phyloP scores from a whole-genome alignment of 129 eudicot genomes.

The Glebionis coronaria region DNA sequence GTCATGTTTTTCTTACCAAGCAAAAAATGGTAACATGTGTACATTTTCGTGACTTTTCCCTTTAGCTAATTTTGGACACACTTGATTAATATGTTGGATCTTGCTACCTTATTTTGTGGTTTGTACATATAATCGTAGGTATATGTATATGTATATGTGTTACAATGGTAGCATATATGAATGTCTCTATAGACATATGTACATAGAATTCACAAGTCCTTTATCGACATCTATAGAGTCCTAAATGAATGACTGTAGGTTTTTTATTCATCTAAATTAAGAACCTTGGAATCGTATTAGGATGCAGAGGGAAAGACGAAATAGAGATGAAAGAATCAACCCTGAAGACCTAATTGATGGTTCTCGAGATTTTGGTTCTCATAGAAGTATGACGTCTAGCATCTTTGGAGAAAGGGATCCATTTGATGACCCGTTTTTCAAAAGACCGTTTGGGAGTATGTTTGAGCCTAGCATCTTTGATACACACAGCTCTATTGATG shows the following conservation, averaged over 20 bases:
- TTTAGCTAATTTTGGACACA: not conserved
- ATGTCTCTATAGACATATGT: not conserved
- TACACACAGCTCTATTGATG: constrained; percentile 21
- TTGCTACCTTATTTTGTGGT: not conserved
- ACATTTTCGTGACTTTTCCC: not conserved
- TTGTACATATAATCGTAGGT: not conserved
- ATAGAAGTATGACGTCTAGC: constrained; percentile 46
- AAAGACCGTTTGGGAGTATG: constrained; percentile 47
- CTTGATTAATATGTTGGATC: not conserved
- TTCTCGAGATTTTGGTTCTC: constrained; percentile 40
- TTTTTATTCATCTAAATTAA: constrained; percentile 7
- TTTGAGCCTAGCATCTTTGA: constrained; percentile 39
- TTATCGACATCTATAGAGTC: not conserved
- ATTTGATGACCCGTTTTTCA: constrained; percentile 81
- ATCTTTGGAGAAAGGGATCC: constrained; percentile 67
- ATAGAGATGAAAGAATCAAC: constrained; percentile 21
- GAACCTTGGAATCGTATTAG: constrained; percentile 15
- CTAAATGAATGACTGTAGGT: not conserved
- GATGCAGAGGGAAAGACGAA: constrained; percentile 54
- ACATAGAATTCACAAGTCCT: not conserved
- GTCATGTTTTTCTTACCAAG: too few relatives aligned
- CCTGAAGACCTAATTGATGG: constrained; percentile 28
- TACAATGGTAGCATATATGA: not conserved
- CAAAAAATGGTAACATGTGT: too few relatives aligned
- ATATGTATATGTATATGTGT: not conserved